Percentiles rank a stretch among this genome's conserved stretches.
phyloP scores from a whole-genome alignment of 2,329 filamentous ascomycete species.

The Fusarium musae region DNA sequence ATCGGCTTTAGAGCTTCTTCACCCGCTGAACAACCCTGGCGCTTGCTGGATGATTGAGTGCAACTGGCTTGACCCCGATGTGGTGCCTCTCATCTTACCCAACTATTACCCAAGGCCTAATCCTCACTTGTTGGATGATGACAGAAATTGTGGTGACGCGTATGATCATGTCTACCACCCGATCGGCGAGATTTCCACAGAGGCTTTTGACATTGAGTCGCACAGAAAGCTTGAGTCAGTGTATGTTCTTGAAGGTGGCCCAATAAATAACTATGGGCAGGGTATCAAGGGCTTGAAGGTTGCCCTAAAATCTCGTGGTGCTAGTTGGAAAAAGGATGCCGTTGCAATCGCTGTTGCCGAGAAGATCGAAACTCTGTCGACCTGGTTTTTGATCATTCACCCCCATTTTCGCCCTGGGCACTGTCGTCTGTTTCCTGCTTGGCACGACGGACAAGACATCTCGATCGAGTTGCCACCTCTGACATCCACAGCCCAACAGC shows the following conservation, averaged over 20 bases:
- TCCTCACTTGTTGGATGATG: slow-evolving; percentile 5
- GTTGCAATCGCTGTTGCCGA: neutral
- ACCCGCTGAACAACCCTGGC: slow-evolving; percentile 25
- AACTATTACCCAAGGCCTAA: slow-evolving; percentile 32
- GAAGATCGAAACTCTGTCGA: neutral
- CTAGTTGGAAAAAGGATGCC: too few species aligned
- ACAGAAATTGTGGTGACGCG: neutral
- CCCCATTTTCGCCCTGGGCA: slow-evolving; percentile 1
- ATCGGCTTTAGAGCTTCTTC: slow-evolving; percentile 29
- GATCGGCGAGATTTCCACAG: neutral
- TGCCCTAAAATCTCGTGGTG: neutral
- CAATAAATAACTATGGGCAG: neutral
- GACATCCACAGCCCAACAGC: neutral
- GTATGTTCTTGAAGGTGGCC: neutral
- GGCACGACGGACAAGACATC: neutral
- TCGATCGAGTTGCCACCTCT: slow-evolving; percentile 20
- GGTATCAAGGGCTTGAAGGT: slow-evolving; percentile 1
- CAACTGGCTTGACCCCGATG: neutral
- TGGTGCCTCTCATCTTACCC: slow-evolving; percentile 28
- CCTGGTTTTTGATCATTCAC: neutral
- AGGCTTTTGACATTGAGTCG: slow-evolving; percentile 7
- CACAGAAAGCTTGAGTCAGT: slow-evolving; percentile 10
- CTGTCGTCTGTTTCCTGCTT: slow-evolving; percentile 16
- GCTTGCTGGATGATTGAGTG: slow-evolving; percentile 29
- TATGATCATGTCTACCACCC: neutral